Base-by-base conservation (phyloP, 2,329 filamentous ascomycete species). In the Fusarium phyllophilum region DNA sequence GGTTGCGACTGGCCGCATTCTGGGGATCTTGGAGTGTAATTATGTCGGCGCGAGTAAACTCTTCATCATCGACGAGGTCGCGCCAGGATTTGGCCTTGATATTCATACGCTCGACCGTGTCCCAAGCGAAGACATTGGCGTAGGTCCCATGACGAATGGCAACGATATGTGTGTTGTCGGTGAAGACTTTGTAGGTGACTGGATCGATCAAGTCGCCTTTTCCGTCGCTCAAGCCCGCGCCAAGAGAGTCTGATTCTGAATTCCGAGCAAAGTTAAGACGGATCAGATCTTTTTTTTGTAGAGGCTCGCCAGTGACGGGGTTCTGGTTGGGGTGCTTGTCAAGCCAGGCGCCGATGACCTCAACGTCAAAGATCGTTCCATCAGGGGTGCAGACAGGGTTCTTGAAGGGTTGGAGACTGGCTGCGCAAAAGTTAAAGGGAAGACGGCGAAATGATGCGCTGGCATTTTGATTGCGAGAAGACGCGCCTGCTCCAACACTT, bases 351-450 rank as follows among this genome's bases (percentile, higher is more conserved):
- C 95, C 87, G 68, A 99, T 98, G 79, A 97, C 94, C 77, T 96
- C 96, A 77, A 98, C 89, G 79, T 99, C 97, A 83, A 98, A 99
- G 68, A 97, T 96, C 18, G 92, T 96, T 60, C 96, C 96, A 46
- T 93, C 88, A 8, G 89, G 80, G 2, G 96, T 98, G 86, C 96
- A 99, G 41, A 99, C 96, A 10, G 96, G 95, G 79, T 97, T 94
- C 79, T 92, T 90, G 86, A 98, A 99, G 13, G 97, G 97, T 81
- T 98, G 96, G 39, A 99, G 91, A 69, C 94, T 97, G 44, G 97
- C 92, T 71, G 96, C 94, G 89, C 96, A 99, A 85, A 96, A 98
- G 87, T 98, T 98, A 89, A 97, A 99, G 36, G 97, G 96, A 3
- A 99, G 89, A 51, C 94, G 93, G 79, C 93, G 94, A 86, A 98